These are phyloP conservation scores for Kernera saxatilis DNA, from an alignment of 345 rosid species.

Conservation along the genomic window DNA sequence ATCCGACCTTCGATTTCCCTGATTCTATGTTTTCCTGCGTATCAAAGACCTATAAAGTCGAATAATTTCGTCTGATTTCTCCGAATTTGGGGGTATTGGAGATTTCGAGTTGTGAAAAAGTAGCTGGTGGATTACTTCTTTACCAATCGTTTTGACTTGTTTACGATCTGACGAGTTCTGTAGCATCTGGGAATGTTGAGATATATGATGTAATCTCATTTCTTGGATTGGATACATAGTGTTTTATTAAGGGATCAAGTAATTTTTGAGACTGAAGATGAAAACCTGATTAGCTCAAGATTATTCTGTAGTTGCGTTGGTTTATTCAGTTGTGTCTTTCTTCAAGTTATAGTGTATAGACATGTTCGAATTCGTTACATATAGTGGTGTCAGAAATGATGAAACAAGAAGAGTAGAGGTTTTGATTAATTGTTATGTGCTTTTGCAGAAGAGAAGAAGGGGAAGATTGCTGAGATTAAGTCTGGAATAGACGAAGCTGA, in stretches of 20 bases:
- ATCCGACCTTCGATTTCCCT: not conserved
- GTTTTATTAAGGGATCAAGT: not conserved
- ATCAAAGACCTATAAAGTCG: not conserved
- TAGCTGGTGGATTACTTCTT: not conserved
- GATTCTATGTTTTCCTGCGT: not conserved
- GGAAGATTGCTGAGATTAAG: constrained; percentile 50
- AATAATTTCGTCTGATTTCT: not conserved
- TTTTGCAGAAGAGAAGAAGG: constrained; percentile 54
- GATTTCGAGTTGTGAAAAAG: not conserved
- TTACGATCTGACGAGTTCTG: not conserved
- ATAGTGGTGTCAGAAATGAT: not conserved
- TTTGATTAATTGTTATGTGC: not conserved
- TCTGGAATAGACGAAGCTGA: constrained; percentile 85
- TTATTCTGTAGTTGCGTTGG: not conserved
- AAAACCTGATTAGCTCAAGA: not conserved
- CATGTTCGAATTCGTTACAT: not conserved
- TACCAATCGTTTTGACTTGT: not conserved
- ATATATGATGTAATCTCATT: not conserved
- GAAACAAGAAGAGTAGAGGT: not conserved
- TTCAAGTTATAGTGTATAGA: not conserved
- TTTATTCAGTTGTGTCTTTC: not conserved
- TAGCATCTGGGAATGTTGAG: not conserved
- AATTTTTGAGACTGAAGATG: not conserved
- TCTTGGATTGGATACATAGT: not conserved
- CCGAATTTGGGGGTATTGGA: not conserved